Percentiles rank a stretch among this genome's conserved stretches.
Evolutionary conservation across 2,329 filamentous ascomycete species (phyloP).

Genomic region (Colletotrichum sp.): DNA sequence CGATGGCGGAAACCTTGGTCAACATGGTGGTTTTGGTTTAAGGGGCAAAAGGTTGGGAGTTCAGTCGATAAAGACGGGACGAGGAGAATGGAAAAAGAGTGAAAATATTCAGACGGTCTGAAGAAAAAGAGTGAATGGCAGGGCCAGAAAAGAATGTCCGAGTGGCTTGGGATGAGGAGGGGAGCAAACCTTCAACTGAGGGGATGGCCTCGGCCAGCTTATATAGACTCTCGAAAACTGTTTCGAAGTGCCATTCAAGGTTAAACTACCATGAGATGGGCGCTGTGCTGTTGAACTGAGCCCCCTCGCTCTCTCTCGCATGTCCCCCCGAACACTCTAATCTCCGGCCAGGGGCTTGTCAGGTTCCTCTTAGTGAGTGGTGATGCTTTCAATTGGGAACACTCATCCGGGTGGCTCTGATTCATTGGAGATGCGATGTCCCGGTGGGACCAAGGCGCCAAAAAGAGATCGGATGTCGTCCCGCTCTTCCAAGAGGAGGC

Average conservation of each 20-base stretch:
- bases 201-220: background rate
- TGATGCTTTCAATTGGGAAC: conserved; percentile 6
- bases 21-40: conserved; percentile 11
- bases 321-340: background rate
- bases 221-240: conserved; percentile 13
- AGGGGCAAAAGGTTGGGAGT: background rate
- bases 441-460: background rate
- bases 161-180: background rate
- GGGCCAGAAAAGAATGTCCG: background rate
- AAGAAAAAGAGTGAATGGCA: background rate
- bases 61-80: background rate
- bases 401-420: background rate
- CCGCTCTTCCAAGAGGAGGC: background rate
- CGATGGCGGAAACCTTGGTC: conserved; percentile 38
- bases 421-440: background rate
- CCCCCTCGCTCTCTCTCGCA: background rate
- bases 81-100: background rate
- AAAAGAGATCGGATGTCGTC: conserved; percentile 3
- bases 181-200: background rate
- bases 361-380: background rate
- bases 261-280: conserved; percentile 2
- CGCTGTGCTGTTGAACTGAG: background rate
- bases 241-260: background rate
- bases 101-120: conserved; percentile 3
- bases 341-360: background rate